Percentiles rank a stretch among this genome's conserved stretches.
Conservation (phyloP, 352 stramenopile species). For the Phytophthora ramorum region DNA sequence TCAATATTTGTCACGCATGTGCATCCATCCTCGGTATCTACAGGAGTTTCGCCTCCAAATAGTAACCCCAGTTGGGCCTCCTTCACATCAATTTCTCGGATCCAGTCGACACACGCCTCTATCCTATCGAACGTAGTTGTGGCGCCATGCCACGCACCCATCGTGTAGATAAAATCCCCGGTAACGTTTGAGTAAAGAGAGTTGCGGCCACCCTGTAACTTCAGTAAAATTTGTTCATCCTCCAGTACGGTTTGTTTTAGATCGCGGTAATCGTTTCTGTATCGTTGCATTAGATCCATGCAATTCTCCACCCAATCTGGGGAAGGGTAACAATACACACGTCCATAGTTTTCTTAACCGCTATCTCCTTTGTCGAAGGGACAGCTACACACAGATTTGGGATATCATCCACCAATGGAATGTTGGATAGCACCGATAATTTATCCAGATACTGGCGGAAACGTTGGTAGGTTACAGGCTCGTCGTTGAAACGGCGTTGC, state of each 20-base stretch:
- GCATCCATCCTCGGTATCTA: neutral
- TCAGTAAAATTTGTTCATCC: neutral
- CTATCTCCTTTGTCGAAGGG: no score
- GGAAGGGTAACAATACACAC: neutral
- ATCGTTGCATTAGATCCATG: neutral
- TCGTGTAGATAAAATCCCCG: neutral
- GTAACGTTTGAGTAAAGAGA: neutral
- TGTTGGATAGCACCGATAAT: neutral
- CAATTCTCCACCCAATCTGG: neutral
- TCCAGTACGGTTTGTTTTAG: neutral
- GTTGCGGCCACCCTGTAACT: neutral
- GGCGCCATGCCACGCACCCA: neutral
- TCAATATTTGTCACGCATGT: neutral
- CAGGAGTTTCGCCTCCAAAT: neutral
- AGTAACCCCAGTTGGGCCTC: neutral
- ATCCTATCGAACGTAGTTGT: neutral
- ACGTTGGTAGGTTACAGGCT: no score
- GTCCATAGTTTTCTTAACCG: neutral
- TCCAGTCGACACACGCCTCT: neutral
- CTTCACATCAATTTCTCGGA: neutral
- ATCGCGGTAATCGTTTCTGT: neutral
- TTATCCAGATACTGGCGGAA: neutral
- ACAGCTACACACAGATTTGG: neutral
- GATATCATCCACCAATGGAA: neutral
- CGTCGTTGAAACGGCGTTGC: no score